Base-by-base conservation (phyloP, 1,139 yeast species). In the Debaryomycetaceae sp. region DNA sequence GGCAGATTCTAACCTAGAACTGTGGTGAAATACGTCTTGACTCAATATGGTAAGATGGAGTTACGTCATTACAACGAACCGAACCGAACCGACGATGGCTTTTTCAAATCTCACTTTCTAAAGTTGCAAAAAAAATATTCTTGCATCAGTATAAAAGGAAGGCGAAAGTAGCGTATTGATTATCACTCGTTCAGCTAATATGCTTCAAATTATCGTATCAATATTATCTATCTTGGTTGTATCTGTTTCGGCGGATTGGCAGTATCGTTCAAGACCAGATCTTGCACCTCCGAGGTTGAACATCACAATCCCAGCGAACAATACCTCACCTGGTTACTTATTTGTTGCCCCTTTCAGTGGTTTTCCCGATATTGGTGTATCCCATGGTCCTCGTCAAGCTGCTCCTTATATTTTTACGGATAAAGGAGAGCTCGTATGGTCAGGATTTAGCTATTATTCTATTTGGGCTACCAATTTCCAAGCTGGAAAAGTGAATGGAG, bases 391-490 rank as follows among this genome's bases (percentile, higher is more conserved):
- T 4, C 48, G 60, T 24, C 62, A 51, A 34, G 52, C 61, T 17
- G 65, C 63, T 29, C 63, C 67, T 5, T 63, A 65, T 40, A 63
- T 65, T 31, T 65, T 55, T 44, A 56, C 56, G 16, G 58, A 55
- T 29, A 39, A 51, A 6, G 70, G 69, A 3, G 68, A 63, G 29
- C 47, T 65, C 15, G 64, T 65, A 16, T 65, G 69, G 69, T 60
- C 66, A 4, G 66, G 68, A 1, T 64, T 54, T 43, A 47, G 56
- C 9, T 54, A 58, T 41, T 56, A 53, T 35, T 60, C 65, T 6
- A 63, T 58, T 33, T 56, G 67, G 63, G 58, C 63, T 1, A 50
- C 64, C 29, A 63, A 65, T 41, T 61, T 64, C 46, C 70, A 65
- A 45, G 59, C 60, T 6, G 58, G 56, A n/a, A 44, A 35, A 15